A percentile compares a stretch with the other conserved stretches of the same genome.
These are phyloP conservation scores for Heracleum sosnowskyi DNA, from an alignment of 129 eudicot genomes.

Conservation along the genomic window DNA sequence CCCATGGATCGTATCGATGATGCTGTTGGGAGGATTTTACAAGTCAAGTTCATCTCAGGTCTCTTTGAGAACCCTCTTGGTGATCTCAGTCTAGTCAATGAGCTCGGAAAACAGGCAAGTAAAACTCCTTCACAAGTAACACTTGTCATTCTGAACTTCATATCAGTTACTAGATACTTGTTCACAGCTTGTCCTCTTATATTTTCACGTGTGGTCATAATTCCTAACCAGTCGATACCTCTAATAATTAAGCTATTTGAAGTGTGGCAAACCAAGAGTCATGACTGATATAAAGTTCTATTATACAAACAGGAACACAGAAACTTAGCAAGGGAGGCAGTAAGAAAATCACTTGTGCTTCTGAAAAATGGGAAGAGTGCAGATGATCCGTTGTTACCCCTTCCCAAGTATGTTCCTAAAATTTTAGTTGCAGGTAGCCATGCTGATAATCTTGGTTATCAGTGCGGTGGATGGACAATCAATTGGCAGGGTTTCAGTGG, in stretches of 20 bases:
- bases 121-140: background rate
- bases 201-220: background rate
- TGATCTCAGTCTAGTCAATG: conserved; percentile 59
- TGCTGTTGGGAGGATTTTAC: conserved; percentile 75
- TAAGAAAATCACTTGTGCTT: conserved; percentile 7
- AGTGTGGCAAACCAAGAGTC: background rate
- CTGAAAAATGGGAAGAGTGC: conserved; percentile 2
- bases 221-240: background rate
- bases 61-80: conserved; percentile 78
- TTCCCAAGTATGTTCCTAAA: conserved; percentile 30
- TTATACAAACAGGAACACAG: conserved; percentile 2
- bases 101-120: conserved; percentile 74
- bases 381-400: conserved; percentile 37
- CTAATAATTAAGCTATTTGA: background rate
- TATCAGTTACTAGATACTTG: background rate
- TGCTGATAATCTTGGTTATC: conserved; percentile 73
- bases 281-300: background rate
- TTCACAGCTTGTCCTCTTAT: background rate
- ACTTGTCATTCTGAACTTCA: background rate
- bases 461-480: conserved; percentile 75
- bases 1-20: conserved; percentile 80
- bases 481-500: conserved; percentile 72
- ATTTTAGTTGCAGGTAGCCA: conserved; percentile 57
- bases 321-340: conserved; percentile 8
- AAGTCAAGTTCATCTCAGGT: conserved; percentile 72